Conservation (phyloP, 1,284 basidiomycete species). For the Schizophyllum amplum region DNA sequence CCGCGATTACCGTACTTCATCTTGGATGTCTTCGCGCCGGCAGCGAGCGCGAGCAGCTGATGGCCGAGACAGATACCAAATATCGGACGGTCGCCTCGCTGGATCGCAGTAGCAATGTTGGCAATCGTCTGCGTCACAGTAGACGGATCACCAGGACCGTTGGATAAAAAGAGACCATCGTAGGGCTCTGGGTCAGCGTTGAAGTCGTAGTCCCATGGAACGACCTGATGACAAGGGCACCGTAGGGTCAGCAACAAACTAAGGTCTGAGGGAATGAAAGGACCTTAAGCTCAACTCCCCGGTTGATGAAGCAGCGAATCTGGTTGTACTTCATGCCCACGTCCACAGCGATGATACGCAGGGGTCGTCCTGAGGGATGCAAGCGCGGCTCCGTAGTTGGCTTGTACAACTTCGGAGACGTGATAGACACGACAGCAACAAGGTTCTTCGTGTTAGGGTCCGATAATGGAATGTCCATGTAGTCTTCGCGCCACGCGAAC, state of each 20-base stretch:
- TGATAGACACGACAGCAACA: conserved; percentile 82
- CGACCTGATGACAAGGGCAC: too few relatives aligned
- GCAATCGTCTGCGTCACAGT: conserved; percentile 72
- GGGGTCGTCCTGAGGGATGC: conserved; percentile 74
- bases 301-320: conserved; percentile 91
- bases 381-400: conserved; percentile 48
- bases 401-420: conserved; percentile 64
- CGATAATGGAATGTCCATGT: conserved; percentile 73
- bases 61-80: conserved; percentile 99
- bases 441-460: conserved; percentile 91
- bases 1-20: conserved; percentile 99
- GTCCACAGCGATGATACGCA: conserved; percentile 89
- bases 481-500: conserved; percentile 73
- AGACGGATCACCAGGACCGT: conserved; percentile 96
- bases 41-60: conserved; percentile 92
- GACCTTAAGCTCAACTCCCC: conserved; percentile 95
- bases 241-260: too few relatives aligned
- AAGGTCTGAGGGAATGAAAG: too few relatives aligned
- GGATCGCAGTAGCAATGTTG: conserved; percentile 67
- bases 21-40: conserved; percentile 91
- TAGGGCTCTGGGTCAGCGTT: conserved; percentile 69
- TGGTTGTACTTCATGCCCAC: conserved; percentile 99
- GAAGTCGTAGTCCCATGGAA: conserved; percentile 97
- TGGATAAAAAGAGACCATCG: conserved; percentile 96
- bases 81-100: conserved; percentile 74